A percentile compares a stretch with the other conserved stretches of the same genome.
These are phyloP conservation scores for Phaffomyces thermotolerans DNA, from an alignment of 805 yeast species.

Conservation along the genomic window DNA sequence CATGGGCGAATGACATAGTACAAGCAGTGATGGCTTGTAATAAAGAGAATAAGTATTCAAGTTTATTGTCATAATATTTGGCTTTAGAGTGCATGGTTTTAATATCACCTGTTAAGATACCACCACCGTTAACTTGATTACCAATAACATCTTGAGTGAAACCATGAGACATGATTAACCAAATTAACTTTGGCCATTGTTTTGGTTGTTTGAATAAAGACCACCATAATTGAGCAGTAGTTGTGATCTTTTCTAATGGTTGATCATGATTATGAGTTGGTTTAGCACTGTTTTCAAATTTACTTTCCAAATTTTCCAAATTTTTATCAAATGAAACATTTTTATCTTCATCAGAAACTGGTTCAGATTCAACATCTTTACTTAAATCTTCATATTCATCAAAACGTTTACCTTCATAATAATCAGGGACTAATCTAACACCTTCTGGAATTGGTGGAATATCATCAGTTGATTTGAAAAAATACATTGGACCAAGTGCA, in stretches of 20 bases:
- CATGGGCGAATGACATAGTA: conserved; percentile 79
- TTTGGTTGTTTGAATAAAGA: conserved; percentile 39
- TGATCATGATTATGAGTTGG: conserved; percentile 1
- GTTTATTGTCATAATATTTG: conserved; percentile 61
- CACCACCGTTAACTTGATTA: conserved; percentile 33
- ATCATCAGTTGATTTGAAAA: conserved; percentile 45
- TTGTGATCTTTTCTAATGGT: conserved; percentile 21
- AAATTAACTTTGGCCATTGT: conserved; percentile 46
- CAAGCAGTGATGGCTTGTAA: conserved; percentile 68
- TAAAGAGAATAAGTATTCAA: conserved; percentile 61
- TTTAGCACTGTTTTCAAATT: conserved; percentile 8
- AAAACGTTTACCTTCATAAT: conserved; percentile 52
- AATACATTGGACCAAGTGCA: conserved; percentile 47
- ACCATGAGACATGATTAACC: conserved; percentile 50
- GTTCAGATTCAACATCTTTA: conserved; percentile 7
- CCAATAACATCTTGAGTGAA: conserved; percentile 55
- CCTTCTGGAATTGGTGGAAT: conserved; percentile 67
- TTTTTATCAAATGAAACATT: conserved; percentile 17
- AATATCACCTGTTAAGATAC: conserved; percentile 39
- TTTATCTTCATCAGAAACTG: conserved; percentile 19
- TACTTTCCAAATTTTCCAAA: conserved; percentile 15
- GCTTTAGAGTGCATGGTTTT: conserved; percentile 47
- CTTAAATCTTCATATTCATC: conserved; percentile 11
- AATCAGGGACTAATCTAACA: conserved; percentile 48
- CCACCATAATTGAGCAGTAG: conserved; percentile 33